Evolutionary conservation across 306 rosid species (phyloP), one percentile per base, ranked within the genome.

Genomic region (Erythrophleum fordii): DNA sequence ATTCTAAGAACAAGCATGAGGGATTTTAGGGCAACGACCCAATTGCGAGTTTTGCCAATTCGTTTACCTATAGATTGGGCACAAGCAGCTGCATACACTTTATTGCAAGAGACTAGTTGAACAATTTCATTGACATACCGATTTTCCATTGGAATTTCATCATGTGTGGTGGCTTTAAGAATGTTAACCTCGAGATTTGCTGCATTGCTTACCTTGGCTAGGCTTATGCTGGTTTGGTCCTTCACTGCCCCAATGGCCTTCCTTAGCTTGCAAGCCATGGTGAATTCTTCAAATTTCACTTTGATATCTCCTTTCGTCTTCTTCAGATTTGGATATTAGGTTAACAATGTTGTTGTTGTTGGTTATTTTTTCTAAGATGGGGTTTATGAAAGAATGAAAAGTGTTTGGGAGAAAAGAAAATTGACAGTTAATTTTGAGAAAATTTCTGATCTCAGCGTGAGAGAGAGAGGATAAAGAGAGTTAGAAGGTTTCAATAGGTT

Each of bases 191-290:
- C 97, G 8, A 95, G 85, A 82, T 85, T 89, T 44, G 90, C 87
- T 11, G 91, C 87, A 78, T 77, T 79, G n/a, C 83, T 83, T 39
- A 93, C 97, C 83, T 88, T 95, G n/a, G 97, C 98, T 8, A 95
- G 78, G 88, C 99, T 81, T 22, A 95, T 90, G 91, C 99, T 95
- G 25, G 97, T 95, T 55, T 95, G 97, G 79, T 93, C 99, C 76
- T 95, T 95, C 70, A 95, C 95, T 69, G 94, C 97, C 14, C 97
- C 97, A 59, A 91, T 77, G 10, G 97, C 99, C 81, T 89, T 92
- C 75, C 95, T 86, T 16, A 95, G 82, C 86, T 88, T 93, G 94
- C 98, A 91, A 39, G 97, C 95, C 97, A 93, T 95, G 55, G 72
- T 81, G 81, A 35, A 65, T 48, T 58, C 41, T 53, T 51, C 23